Evolutionary conservation across 306 rosid genomes (phyloP).

Genomic region (Prunus armeniaca): DNA sequence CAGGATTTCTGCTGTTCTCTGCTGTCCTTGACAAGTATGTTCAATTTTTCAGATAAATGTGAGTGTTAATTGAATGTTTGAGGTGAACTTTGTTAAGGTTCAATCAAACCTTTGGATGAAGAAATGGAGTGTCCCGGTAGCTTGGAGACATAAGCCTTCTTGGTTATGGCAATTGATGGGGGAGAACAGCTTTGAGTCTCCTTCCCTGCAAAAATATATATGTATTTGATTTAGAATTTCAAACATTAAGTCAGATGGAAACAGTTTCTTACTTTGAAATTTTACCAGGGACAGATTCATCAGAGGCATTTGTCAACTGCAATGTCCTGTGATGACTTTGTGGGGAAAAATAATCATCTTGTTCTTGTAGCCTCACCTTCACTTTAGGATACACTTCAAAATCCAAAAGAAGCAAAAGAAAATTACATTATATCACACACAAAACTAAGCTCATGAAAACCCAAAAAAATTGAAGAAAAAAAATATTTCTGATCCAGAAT

Average conservation of each 20-base stretch:
- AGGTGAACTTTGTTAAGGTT: background rate
- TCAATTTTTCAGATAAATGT: background rate
- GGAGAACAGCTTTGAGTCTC: constrained; percentile 20
- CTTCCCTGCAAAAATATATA: constrained; percentile 26
- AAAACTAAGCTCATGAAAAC: background rate
- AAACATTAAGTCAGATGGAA: background rate
- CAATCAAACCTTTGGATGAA: constrained; percentile 35
- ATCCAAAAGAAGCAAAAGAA: background rate
- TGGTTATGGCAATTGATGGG: constrained; percentile 29
- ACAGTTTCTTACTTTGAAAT: background rate
- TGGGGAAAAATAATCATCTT: constrained; percentile 29
- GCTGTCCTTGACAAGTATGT: constrained; percentile 22
- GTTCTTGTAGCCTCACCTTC: constrained; percentile 40
- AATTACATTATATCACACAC: background rate
- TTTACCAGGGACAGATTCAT: constrained; percentile 32
- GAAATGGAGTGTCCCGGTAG: constrained; percentile 25
- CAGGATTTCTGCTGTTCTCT: constrained; percentile 23
- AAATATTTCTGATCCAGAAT: background rate
- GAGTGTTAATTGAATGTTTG: background rate
- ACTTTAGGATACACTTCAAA: constrained; percentile 51
- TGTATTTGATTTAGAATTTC: background rate
- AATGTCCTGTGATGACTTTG: constrained; percentile 23
- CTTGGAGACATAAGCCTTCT: constrained; percentile 30
- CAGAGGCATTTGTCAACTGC: constrained; percentile 11
- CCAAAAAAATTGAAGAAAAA: background rate